phyloP scores from a whole-genome alignment of 352 stramenopile species.

The Phytophthora nicotianae region DNA sequence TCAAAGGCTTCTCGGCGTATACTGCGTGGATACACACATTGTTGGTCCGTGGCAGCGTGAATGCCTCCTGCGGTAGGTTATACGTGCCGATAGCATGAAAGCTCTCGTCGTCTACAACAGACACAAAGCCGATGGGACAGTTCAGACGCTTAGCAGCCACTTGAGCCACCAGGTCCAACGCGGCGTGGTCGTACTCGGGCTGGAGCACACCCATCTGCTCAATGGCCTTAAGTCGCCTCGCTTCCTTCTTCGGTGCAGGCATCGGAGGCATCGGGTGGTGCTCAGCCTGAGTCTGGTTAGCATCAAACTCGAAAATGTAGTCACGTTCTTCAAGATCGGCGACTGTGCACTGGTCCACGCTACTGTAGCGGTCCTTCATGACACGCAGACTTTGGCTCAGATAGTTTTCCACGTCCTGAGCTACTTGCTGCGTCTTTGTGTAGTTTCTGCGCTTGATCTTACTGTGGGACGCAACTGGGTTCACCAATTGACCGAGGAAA shows the following conservation, averaged over 20 bases:
- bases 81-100: slow-evolving; percentile 50
- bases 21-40: slow-evolving; percentile 59
- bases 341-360: slow-evolving; percentile 23
- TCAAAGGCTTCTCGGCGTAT: slow-evolving; percentile 59
- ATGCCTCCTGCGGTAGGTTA: slow-evolving; percentile 23
- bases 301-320: slow-evolving; percentile 56
- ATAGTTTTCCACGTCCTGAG: slow-evolving; percentile 49
- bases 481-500: slow-evolving; percentile 48
- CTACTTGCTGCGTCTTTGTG: slow-evolving; percentile 42
- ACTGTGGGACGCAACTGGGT: slow-evolving; percentile 14
- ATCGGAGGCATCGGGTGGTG: slow-evolving; percentile 41
- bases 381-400: slow-evolving; percentile 45
- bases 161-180: slow-evolving; percentile 48
- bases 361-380: slow-evolving; percentile 37
- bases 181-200: slow-evolving; percentile 44
- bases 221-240: slow-evolving; percentile 38
- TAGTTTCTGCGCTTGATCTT: slow-evolving; percentile 19
- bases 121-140: slow-evolving; percentile 56
- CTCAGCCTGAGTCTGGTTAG: slow-evolving; percentile 26
- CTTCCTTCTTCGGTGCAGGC: slow-evolving; percentile 46
- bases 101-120: slow-evolving; percentile 42
- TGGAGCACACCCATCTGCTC: slow-evolving; percentile 48
- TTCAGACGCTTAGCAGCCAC: slow-evolving; percentile 50
- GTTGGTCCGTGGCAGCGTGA: slow-evolving; percentile 31
- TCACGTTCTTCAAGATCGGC: slow-evolving; percentile 44